A percentile compares a stretch with the other conserved stretches of the same genome.
phyloP scores from a whole-genome alignment of 2,329 filamentous ascomycete genomes.

The Cercospora nicotianae region DNA sequence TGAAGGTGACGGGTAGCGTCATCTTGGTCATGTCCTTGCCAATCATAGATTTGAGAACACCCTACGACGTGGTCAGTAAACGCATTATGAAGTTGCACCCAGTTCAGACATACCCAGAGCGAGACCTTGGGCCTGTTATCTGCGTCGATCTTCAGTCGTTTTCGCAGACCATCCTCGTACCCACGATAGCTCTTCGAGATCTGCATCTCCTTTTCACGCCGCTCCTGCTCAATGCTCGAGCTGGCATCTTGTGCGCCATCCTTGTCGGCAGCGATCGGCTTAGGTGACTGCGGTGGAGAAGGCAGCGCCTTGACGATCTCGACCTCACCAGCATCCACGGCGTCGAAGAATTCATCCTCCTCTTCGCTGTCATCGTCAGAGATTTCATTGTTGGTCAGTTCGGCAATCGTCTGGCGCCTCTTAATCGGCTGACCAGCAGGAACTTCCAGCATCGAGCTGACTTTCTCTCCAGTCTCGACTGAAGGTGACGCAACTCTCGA shows the following conservation, averaged over 20 bases:
- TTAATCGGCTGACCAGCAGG: constrained; percentile 39
- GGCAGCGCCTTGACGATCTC: constrained; percentile 72
- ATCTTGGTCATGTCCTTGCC: constrained; percentile 99
- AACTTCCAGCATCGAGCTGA: constrained; percentile 27
- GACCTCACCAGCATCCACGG: constrained; percentile 88
- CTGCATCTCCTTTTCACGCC: constrained; percentile 55
- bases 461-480: constrained; percentile 10
- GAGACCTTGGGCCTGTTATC: constrained; percentile 93
- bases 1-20: constrained; percentile 97
- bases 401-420: constrained; percentile 66
- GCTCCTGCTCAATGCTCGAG: constrained; percentile 22
- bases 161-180: constrained; percentile 85
- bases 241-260: constrained; percentile 48
- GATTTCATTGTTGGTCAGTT: constrained; percentile 64
- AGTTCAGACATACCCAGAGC: constrained; percentile 71
- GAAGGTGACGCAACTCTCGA: constrained; percentile 21
- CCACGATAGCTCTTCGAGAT: constrained; percentile 79
- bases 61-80: constrained; percentile 54
- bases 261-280: constrained; percentile 28
- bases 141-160: constrained; percentile 80
- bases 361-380: constrained; percentile 82
- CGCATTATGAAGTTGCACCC: background rate
- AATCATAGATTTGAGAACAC: constrained; percentile 98
- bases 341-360: constrained; percentile 95
- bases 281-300: constrained; percentile 35